phyloP scores from a whole-genome alignment of 345 rosid species.

The Gossypium turneri region DNA sequence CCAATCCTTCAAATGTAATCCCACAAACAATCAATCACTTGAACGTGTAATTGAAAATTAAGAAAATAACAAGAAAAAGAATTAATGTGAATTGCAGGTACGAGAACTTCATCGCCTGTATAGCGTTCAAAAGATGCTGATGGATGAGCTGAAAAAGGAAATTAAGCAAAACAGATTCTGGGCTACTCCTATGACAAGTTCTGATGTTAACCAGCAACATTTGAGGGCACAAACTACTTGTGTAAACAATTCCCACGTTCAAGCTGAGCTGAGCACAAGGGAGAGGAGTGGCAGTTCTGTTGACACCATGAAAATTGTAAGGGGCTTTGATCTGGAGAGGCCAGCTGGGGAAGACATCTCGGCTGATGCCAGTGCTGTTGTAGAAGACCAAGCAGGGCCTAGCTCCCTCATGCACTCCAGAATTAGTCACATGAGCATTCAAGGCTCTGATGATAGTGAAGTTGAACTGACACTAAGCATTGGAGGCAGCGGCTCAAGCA shows the following conservation, averaged over 20 bases:
- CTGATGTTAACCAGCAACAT: conserved; percentile 22
- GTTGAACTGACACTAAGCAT: conserved; percentile 71
- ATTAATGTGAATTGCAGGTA: conserved; percentile 43
- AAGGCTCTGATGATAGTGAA: conserved; percentile 40
- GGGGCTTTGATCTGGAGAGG: conserved; percentile 45
- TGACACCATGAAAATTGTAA: conserved; percentile 26
- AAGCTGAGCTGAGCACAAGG: conserved; percentile 31
- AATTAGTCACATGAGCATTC: conserved; percentile 15
- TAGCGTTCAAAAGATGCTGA: conserved; percentile 60
- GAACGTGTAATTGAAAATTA: no score
- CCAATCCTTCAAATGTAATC: not conserved
- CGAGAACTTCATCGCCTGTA: conserved; percentile 76
- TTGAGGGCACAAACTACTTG: conserved; percentile 18
- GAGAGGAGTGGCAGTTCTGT: conserved; percentile 57
- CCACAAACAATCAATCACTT: not conserved
- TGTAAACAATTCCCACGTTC: conserved; percentile 14
- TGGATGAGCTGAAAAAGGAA: conserved; percentile 50
- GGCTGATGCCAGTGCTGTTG: conserved; percentile 23
- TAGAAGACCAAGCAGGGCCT: conserved; percentile 27
- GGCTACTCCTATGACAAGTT: conserved; percentile 15
- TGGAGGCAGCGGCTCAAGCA: conserved; percentile 40
- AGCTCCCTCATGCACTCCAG: conserved; percentile 19
- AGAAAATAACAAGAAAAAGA: no score
- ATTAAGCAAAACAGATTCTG: conserved; percentile 33
- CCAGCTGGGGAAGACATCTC: conserved; percentile 37